Evolutionary conservation across 805 yeast genomes (phyloP), one percentile per base, ranked within the genome.

Genomic region (Sugiyamaella boreocaroliniensis): DNA sequence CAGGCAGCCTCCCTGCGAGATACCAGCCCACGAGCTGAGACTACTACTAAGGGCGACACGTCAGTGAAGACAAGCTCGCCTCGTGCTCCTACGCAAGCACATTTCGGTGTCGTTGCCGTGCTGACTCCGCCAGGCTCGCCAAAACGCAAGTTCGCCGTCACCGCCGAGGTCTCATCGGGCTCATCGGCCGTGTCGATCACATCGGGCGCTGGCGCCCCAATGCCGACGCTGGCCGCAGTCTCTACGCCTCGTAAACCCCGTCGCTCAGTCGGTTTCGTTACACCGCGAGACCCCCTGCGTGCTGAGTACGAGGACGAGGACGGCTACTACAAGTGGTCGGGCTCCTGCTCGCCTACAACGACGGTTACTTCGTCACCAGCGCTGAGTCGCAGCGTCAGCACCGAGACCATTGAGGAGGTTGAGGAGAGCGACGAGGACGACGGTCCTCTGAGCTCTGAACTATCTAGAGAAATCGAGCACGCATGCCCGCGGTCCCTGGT

Each of bases 281-380:
- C 37, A 4, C 37, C 37, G 11, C 12, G 12, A 32, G 37, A 32
- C n/a, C 37, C 37, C 12, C 10, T 14, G 11, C 37, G 37, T 3
- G 11, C 37, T 14, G 29, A 44, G 18, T 49, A 49, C 45, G 52
- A 49, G 11, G 52, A 49, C 29, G 52, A 49, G 32, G 52, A 49
- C 26, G 52, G 52, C 34, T 49, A 49, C 29, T 19, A 20, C 32
- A 20, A 29, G 16, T 20, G 46, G 15, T 11, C 46, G 16, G 46
- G 26, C 16, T 43, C 26, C n/a, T n/a, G 6, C 14, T 29, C 37
- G 19, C 47, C 43, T n/a, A 14, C 48, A 8, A 18, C 48, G 22
- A 20, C 29, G 3, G 16, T 12, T 5, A 10, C 44, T 11, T 34
- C 50, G 32, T 34, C 50, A 7, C 18, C 45, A 37, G 43, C 22